Percentiles rank a stretch among this genome's conserved stretches.
These are phyloP conservation scores for Oxyria digyna DNA, from an alignment of 148 eudicot species.

Conservation along the genomic window DNA sequence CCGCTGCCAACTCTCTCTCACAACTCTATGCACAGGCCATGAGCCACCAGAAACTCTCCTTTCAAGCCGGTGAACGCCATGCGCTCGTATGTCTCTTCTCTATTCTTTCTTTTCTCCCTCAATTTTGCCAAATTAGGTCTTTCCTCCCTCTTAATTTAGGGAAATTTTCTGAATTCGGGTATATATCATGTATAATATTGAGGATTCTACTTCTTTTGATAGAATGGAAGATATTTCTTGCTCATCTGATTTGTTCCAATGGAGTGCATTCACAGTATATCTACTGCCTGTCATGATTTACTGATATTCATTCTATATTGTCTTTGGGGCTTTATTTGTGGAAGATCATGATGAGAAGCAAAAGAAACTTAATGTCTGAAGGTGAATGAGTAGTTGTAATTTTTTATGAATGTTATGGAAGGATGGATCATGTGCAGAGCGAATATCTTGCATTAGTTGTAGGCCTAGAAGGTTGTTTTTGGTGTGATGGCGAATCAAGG, in stretches of 20 bases:
- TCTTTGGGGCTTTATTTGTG: not conserved
- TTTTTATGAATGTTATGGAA: not conserved
- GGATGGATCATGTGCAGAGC: not conserved
- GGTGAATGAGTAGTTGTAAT: not conserved
- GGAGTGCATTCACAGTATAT: not conserved
- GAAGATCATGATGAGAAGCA: not conserved
- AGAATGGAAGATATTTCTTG: not conserved
- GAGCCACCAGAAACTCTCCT: constrained; percentile 58
- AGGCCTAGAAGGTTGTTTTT: not conserved
- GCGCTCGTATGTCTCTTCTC: constrained; percentile 28
- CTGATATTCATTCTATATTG: not conserved
- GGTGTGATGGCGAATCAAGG: not conserved
- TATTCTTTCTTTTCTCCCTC: not conserved
- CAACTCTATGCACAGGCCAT: constrained; percentile 84
- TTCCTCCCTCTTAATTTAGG: not conserved
- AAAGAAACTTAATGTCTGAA: not conserved
- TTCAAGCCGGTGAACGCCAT: constrained; percentile 71
- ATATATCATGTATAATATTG: not conserved
- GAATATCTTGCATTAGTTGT: not conserved
- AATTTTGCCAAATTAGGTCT: not conserved
- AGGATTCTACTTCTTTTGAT: too few species aligned
- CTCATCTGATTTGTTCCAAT: not conserved
- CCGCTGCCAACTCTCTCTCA: constrained; percentile 69
- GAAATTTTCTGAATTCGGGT: not conserved
- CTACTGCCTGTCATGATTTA: not conserved